Percentiles rank a stretch among this genome's conserved stretches.
Evolutionary conservation across 768 basidiomycete genomes (phyloP).

Genomic region (Glaciozyma antarctica): DNA sequence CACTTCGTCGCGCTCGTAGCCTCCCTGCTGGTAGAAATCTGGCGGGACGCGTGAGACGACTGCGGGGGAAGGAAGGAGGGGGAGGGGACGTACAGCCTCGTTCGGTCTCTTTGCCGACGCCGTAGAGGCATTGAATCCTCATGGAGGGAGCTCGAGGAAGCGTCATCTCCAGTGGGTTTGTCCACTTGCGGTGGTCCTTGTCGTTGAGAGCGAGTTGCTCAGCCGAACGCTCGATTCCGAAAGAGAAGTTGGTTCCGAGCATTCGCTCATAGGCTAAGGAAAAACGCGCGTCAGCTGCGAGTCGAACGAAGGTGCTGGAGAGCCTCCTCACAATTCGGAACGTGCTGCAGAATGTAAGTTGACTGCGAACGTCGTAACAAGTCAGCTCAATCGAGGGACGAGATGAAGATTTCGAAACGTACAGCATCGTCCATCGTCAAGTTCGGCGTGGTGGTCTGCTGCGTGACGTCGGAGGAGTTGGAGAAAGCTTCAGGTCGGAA

Average conservation of each 20-base stretch:
- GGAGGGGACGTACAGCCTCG: slow-evolving; percentile 8
- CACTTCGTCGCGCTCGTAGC: slow-evolving; percentile 58
- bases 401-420: too few species aligned
- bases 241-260: slow-evolving; percentile 75
- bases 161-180: slow-evolving; percentile 50
- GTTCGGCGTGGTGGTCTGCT: slow-evolving; percentile 44
- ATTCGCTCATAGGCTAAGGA: slow-evolving; percentile 53
- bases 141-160: slow-evolving; percentile 82
- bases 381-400: too few species aligned
- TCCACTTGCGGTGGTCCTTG: slow-evolving; percentile 73
- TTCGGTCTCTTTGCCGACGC: slow-evolving; percentile 76
- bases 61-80: too few species aligned
- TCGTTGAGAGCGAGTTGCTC: slow-evolving; percentile 56
- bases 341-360: slow-evolving; percentile 71
- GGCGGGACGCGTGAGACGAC: neutral
- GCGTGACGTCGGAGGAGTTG: slow-evolving; percentile 22
- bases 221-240: slow-evolving; percentile 73
- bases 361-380: slow-evolving; percentile 34
- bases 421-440: slow-evolving; percentile 65
- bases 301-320: neutral
- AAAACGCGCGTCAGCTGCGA: neutral
- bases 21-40: slow-evolving; percentile 60
- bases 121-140: slow-evolving; percentile 85
- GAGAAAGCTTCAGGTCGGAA: slow-evolving; percentile 23
- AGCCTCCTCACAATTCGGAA: slow-evolving; percentile 51